phyloP scores from a whole-genome alignment of 495 filamentous ascomycete species.

The Neurospora tetraspora region DNA sequence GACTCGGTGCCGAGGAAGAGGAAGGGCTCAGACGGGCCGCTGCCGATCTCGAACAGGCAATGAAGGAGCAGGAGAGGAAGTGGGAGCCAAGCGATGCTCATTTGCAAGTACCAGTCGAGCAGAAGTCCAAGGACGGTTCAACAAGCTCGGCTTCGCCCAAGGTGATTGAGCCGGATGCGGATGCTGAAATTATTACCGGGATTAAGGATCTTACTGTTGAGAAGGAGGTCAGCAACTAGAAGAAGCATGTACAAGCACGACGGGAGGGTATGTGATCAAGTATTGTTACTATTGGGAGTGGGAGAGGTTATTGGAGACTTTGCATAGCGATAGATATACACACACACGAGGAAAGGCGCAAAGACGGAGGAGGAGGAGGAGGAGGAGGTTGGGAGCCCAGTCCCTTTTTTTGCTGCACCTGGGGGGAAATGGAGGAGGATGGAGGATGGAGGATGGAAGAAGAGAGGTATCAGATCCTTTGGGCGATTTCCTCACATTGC shows the following conservation, averaged over 20 bases:
- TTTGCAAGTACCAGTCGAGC: constrained; percentile 1
- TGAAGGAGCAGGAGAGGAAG: not conserved
- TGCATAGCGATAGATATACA: not conserved
- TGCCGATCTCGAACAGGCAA: not conserved
- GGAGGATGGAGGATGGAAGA: not conserved
- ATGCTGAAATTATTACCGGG: constrained; percentile 42
- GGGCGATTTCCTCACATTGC: constrained; percentile 8
- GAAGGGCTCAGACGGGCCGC: not conserved
- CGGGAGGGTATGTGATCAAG: not conserved
- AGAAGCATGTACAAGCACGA: not conserved
- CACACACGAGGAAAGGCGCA: not conserved
- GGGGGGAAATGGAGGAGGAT: not conserved
- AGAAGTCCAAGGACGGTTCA: not conserved
- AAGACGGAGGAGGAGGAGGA: not conserved
- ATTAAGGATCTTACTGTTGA: constrained; percentile 32
- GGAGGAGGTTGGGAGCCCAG: not conserved
- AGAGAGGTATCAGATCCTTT: not conserved
- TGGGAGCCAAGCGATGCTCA: not conserved
- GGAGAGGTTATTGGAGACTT: not conserved
- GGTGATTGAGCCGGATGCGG: constrained; percentile 23
- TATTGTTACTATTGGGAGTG: not conserved
- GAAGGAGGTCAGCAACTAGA: constrained; percentile 15
- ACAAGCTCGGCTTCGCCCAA: constrained; percentile 5
- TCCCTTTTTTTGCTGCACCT: not conserved
- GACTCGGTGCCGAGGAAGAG: not conserved